These are phyloP conservation scores for Globisporangium orthogonon DNA, from an alignment of 352 stramenopile genomes.

Conservation along the genomic window DNA sequence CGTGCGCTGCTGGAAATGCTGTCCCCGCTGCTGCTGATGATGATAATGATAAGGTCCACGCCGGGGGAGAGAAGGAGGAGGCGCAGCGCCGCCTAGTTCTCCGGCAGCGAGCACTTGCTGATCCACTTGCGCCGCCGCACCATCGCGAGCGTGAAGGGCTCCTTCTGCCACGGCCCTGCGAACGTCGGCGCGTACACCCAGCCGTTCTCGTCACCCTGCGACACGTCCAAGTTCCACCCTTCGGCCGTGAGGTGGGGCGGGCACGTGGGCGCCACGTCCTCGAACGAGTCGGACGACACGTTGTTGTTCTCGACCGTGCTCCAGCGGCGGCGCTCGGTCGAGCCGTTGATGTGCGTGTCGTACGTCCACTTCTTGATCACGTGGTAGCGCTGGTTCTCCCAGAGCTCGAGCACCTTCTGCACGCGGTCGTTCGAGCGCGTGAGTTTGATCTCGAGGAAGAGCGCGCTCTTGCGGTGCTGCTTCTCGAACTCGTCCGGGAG, in stretches of 20 bases:
- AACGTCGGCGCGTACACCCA: constrained; percentile 83
- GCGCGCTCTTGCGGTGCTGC: constrained; percentile 47
- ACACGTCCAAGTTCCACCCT: constrained; percentile 74
- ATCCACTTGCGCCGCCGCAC: constrained; percentile 81
- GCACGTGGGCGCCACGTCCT: constrained; percentile 56
- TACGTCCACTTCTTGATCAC: constrained; percentile 73
- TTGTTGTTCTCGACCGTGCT: constrained; percentile 56
- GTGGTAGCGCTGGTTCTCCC: constrained; percentile 83
- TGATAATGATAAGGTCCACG: background rate
- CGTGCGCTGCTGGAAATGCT: too few relatives aligned
- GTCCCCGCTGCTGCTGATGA: background rate
- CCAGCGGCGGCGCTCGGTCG: constrained; percentile 69
- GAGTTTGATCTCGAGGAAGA: constrained; percentile 58
- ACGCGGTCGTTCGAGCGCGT: constrained; percentile 37
- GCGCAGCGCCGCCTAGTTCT: constrained; percentile 3
- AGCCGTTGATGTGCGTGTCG: constrained; percentile 42
- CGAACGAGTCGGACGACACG: constrained; percentile 55
- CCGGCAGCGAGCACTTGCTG: constrained; percentile 43
- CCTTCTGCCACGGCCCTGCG: constrained; percentile 71
- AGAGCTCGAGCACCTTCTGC: constrained; percentile 72
- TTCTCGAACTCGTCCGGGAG: constrained; percentile 51
- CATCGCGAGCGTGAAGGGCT: constrained; percentile 59
- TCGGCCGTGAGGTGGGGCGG: constrained; percentile 45
- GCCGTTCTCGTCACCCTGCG: constrained; percentile 70
- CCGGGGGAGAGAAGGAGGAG: background rate